These are phyloP conservation scores for Platismatia glauca DNA, from an alignment of 495 filamentous ascomycete genomes.

Conservation along the genomic window DNA sequence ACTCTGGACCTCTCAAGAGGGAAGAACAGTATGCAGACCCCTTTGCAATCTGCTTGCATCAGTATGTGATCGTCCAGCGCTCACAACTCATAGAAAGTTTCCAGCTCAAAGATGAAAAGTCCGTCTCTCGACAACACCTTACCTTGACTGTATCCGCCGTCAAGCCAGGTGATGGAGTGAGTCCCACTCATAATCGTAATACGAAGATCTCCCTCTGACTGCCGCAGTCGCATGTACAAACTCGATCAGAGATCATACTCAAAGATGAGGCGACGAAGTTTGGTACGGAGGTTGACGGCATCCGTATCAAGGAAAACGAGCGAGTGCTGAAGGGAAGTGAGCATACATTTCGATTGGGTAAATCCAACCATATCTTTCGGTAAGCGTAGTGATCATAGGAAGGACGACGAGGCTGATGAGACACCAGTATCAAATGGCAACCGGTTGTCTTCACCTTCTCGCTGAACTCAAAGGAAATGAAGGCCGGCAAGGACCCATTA, in stretches of 20 bases:
- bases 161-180: conserved; percentile 60
- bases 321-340: conserved; percentile 44
- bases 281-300: conserved; percentile 70
- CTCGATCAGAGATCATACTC: conserved; percentile 55
- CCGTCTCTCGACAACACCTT: conserved; percentile 85
- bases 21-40: conserved; percentile 17
- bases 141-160: conserved; percentile 63
- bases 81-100: conserved; percentile 33
- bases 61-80: not conserved
- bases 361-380: conserved; percentile 46
- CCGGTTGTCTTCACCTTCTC: conserved; percentile 76
- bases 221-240: conserved; percentile 40
- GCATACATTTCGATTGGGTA: conserved; percentile 60
- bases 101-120: conserved; percentile 55
- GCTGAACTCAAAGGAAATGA: conserved; percentile 64
- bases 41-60: not conserved
- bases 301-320: conserved; percentile 49
- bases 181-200: conserved; percentile 12
- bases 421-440: conserved; percentile 66
- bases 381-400: conserved; percentile 21
- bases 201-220: conserved; percentile 1
- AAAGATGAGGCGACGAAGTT: conserved; percentile 66
- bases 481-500: conserved; percentile 54
- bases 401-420: conserved; percentile 2
- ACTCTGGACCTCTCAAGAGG: conserved; percentile 38